These are phyloP conservation scores for Agrostemma githago DNA, from an alignment of 148 eudicot species.

Conservation along the genomic window DNA sequence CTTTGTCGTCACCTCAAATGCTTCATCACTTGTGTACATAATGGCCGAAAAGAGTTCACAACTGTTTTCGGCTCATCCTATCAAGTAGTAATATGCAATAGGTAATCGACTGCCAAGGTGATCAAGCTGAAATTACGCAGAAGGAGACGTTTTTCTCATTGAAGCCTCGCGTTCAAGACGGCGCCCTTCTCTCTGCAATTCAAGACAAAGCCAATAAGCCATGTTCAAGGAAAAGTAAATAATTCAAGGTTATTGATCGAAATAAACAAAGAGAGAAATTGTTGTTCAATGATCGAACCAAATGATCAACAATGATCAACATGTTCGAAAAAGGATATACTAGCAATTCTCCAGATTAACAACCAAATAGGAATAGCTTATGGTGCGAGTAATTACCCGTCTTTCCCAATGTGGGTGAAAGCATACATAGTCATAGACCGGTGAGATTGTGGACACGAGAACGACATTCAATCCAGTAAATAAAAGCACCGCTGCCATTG, in stretches of 20 bases:
- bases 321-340: too few species aligned
- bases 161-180: slow-evolving; percentile 47
- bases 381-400: slow-evolving; percentile 51
- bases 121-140: slow-evolving; percentile 1
- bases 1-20: too few species aligned
- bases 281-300: not conserved
- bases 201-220: not conserved
- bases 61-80: too few species aligned
- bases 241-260: not conserved
- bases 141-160: slow-evolving; percentile 21
- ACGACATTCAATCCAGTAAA: slow-evolving; percentile 51
- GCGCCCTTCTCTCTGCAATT: slow-evolving; percentile 41
- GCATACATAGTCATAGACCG: slow-evolving; percentile 86
- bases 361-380: not conserved
- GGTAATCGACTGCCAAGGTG: too few species aligned
- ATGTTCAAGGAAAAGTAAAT: not conserved
- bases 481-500: slow-evolving; percentile 72
- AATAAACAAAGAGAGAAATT: not conserved
- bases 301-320: too few species aligned
- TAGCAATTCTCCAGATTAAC: not conserved
- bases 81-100: too few species aligned
- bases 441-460: slow-evolving; percentile 47
- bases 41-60: too few species aligned
- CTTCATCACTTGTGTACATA: too few species aligned
- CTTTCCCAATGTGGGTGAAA: slow-evolving; percentile 90